Conservation (phyloP, 2,329 filamentous ascomycete genomes). For the Blastomyces parvus region DNA sequence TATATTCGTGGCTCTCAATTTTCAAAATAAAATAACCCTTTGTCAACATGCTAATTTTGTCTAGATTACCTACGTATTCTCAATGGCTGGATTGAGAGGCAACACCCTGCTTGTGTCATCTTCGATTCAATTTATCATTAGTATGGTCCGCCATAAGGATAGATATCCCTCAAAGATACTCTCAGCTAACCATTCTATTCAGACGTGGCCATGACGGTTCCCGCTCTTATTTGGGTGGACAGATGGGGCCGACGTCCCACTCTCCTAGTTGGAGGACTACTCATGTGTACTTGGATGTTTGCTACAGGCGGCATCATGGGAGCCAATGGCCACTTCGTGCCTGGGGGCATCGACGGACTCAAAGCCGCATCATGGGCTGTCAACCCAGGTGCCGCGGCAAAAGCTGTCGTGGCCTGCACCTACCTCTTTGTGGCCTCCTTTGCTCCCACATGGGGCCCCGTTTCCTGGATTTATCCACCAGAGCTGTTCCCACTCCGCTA, state of each 20-base stretch:
- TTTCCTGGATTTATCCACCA: constrained; percentile 48
- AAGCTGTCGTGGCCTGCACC: constrained; percentile 54
- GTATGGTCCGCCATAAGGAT: not conserved
- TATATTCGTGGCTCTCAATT: not conserved
- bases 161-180: not conserved
- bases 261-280: constrained; percentile 39
- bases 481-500: constrained; percentile 21
- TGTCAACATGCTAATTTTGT: constrained; percentile 7
- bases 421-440: constrained; percentile 48
- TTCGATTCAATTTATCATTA: constrained; percentile 48
- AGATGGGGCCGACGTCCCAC: constrained; percentile 41
- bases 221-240: constrained; percentile 44
- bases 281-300: constrained; percentile 36
- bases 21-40: not conserved
- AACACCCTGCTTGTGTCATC: constrained; percentile 43
- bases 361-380: constrained; percentile 38
- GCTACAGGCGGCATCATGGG: constrained; percentile 47
- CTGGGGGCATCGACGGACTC: constrained; percentile 29
- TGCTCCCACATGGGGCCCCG: constrained; percentile 53
- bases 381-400: constrained; percentile 43
- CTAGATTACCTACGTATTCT: constrained; percentile 14
- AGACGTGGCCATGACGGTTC: constrained; percentile 45
- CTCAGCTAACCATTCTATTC: not conserved
- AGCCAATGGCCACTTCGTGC: constrained; percentile 37
- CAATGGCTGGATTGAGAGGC: constrained; percentile 20